Conservation (phyloP, 2,329 filamentous ascomycete species). For the Penicillium glabrum region DNA sequence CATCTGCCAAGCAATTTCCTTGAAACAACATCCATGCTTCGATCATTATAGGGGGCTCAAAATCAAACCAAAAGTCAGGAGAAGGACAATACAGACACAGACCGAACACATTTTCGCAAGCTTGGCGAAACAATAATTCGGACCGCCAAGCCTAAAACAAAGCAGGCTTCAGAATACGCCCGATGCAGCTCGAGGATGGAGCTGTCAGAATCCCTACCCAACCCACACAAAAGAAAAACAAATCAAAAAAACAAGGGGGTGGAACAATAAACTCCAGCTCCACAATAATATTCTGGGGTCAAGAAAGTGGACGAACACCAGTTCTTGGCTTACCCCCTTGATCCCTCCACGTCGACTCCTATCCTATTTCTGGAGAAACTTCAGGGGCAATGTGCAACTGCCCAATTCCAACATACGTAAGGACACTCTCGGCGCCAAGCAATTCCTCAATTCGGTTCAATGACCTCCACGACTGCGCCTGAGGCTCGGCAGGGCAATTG, state of each 20-base stretch:
- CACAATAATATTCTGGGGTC: not conserved
- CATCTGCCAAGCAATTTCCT: not conserved
- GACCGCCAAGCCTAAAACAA: conserved; percentile 11
- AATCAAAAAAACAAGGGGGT: not conserved
- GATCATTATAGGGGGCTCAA: not conserved
- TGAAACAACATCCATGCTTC: not conserved
- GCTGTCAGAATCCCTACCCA: not conserved
- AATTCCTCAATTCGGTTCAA: not conserved
- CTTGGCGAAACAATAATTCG: conserved; percentile 11
- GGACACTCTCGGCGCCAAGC: not conserved
- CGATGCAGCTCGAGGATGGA: conserved; percentile 3
- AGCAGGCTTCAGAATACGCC: conserved; percentile 14
- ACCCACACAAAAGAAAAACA: not conserved
- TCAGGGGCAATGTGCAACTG: not conserved
- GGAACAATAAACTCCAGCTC: not conserved
- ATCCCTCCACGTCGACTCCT: not conserved
- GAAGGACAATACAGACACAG: not conserved
- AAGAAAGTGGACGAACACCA: conserved; percentile 1
- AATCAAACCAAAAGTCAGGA: not conserved
- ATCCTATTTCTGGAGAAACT: not conserved
- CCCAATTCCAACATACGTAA: not conserved
- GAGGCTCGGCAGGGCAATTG: conserved; percentile 9
- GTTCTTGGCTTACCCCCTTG: conserved; percentile 1
- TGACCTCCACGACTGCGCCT: not conserved
- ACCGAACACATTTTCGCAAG: conserved; percentile 2